phyloP scores from a whole-genome alignment of 352 stramenopile genomes.

The Pythium phragmitis region DNA sequence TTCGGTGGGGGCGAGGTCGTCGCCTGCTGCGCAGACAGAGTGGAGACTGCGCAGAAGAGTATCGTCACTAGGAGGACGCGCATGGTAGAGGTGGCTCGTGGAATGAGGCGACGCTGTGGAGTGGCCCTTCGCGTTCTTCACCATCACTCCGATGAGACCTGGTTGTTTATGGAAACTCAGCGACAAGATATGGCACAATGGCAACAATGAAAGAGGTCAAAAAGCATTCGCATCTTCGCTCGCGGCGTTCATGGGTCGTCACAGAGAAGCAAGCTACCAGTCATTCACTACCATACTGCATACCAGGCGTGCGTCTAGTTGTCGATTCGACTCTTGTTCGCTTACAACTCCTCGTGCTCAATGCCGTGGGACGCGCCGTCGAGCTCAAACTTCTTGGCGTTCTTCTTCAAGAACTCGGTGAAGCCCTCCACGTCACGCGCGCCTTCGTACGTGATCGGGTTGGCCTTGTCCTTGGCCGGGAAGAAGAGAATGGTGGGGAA shows the following conservation, averaged over 20 bases:
- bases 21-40: neutral
- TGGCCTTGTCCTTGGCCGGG: constrained; percentile 87
- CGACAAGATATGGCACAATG: constrained; percentile 11
- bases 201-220: constrained; percentile 11
- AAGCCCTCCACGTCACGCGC: constrained; percentile 82
- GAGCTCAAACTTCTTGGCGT: constrained; percentile 81
- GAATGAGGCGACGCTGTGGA: neutral
- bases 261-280: neutral
- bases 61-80: neutral
- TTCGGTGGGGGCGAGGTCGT: neutral
- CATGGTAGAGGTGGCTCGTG: neutral
- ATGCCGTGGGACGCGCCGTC: constrained; percentile 59
- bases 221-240: constrained; percentile 16
- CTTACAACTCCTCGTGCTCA: constrained; percentile 68
- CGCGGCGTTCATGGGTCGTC: neutral
- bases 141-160: constrained; percentile 8
- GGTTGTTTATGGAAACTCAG: neutral
- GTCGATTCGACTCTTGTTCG: neutral
- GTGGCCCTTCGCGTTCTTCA: constrained; percentile 10
- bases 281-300: constrained; percentile 17
- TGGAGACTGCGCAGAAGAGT: neutral
- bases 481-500: constrained; percentile 97
- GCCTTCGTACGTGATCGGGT: constrained; percentile 85
- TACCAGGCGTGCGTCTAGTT: neutral
- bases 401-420: constrained; percentile 87